These are phyloP conservation scores for Microcyclospora pomicola DNA, from an alignment of 2,329 filamentous ascomycete species.

Conservation along the genomic window DNA sequence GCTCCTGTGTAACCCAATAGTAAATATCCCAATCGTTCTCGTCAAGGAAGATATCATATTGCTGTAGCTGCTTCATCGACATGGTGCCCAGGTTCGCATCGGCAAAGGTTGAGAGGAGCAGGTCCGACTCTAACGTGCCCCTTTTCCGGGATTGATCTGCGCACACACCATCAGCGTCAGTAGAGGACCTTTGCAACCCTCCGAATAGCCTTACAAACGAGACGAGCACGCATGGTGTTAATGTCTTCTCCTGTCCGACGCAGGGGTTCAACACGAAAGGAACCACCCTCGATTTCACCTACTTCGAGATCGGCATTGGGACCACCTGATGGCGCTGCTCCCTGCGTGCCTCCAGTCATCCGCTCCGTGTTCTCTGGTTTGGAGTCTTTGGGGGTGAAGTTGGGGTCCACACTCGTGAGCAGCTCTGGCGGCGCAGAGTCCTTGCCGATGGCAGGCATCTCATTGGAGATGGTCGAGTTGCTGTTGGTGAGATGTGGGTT, in stretches of 20 bases:
- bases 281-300: slow-evolving; percentile 74
- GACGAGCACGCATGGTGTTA: slow-evolving; percentile 73
- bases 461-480: slow-evolving; percentile 48
- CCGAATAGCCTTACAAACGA: slow-evolving; percentile 46
- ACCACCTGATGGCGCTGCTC: slow-evolving; percentile 31
- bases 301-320: slow-evolving; percentile 57
- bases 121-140: slow-evolving; percentile 88
- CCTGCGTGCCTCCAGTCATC: slow-evolving; percentile 51
- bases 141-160: slow-evolving; percentile 93
- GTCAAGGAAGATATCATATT: slow-evolving; percentile 89
- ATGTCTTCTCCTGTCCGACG: slow-evolving; percentile 70
- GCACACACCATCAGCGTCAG: slow-evolving; percentile 15
- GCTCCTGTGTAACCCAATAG: slow-evolving; percentile 94
- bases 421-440: slow-evolving; percentile 47
- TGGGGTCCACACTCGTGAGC: slow-evolving; percentile 40
- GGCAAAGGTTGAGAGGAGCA: slow-evolving; percentile 92
- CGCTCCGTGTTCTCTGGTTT: slow-evolving; percentile 49
- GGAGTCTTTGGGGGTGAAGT: slow-evolving; percentile 45
- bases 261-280: slow-evolving; percentile 82
- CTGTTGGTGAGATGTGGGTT: slow-evolving; percentile 53
- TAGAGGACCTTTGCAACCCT: slow-evolving; percentile 3
- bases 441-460: slow-evolving; percentile 46
- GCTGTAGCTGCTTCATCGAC: slow-evolving; percentile 55
- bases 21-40: slow-evolving; percentile 99
- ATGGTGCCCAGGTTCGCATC: slow-evolving; percentile 62